These are phyloP conservation scores for Kodamaea sp. DNA, from an alignment of 1,139 yeast species.

Conservation along the genomic window DNA sequence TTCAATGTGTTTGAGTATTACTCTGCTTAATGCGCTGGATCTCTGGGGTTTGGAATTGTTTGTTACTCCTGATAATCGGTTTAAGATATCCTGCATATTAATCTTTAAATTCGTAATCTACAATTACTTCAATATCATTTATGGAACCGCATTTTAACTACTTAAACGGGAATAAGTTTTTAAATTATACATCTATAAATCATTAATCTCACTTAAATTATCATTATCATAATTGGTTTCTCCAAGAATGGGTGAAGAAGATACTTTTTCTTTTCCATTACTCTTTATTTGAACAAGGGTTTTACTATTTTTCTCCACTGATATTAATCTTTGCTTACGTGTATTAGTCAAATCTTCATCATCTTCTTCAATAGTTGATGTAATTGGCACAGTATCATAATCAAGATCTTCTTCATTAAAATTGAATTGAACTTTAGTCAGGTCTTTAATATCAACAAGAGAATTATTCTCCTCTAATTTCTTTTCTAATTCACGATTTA, in stretches of 20 bases:
- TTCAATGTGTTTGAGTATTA: too few species aligned
- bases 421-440: slow-evolving; percentile 12
- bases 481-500: slow-evolving; percentile 10
- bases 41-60: too few species aligned
- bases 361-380: slow-evolving; percentile 9
- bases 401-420: slow-evolving; percentile 16
- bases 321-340: slow-evolving; percentile 34
- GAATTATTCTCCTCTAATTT: slow-evolving; percentile 12
- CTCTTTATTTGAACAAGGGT: slow-evolving; percentile 24
- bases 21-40: too few species aligned
- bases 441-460: slow-evolving; percentile 9
- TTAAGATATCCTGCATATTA: too few species aligned
- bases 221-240: slow-evolving; percentile 10
- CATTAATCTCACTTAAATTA: slow-evolving; percentile 10
- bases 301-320: slow-evolving; percentile 25
- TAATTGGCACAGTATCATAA: slow-evolving; percentile 3
- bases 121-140: too few species aligned
- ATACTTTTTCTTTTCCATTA: slow-evolving; percentile 21
- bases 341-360: slow-evolving; percentile 22
- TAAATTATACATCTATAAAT: too few species aligned
- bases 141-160: too few species aligned
- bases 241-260: slow-evolving; percentile 20
- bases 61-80: too few species aligned
- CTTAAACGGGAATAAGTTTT: too few species aligned
- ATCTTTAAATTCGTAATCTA: too few species aligned